Base-by-base conservation (phyloP, 129 eudicot genomes). In the Flaveria sonorensis region DNA sequence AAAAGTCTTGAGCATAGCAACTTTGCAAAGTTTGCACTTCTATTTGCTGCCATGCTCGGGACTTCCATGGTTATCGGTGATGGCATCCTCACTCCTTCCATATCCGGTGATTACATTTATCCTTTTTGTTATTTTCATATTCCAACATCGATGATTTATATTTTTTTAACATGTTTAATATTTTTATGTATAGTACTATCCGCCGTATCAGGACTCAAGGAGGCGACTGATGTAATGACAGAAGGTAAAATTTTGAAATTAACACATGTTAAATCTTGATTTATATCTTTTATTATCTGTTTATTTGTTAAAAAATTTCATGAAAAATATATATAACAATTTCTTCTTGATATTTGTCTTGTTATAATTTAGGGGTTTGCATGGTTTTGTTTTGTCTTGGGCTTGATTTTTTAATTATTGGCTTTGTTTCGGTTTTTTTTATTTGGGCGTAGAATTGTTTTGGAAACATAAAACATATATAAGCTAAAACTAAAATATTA, bases 51-150 rank as follows among this genome's bases (percentile, higher is more conserved):
- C 1, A 89, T 92, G 94, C 88, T 92, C 4, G 92, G 96, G 66
- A 88, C 92, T 72, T 87, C 96, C 28, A 85, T 92, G 89, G 96
- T 92, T 57, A 83, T 92, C 16, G 97, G 97, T 55, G 97, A 92
- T 68, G 97, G 96, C 52, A 72, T 89, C 30, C 96, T 92, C 72
- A 92, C 97, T 77, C 96, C 97, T 36, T 79, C 89, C 52, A 89
- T 92, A 32, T 89, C 97, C 13, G 97, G 97, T 89, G 7, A 36
- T 15, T 26, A 40, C 7, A 4, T 57, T 66, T 30, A 56, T 11
- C 55, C 18, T 5, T 48, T 24, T 36, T 51, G 40, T 7, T 4
- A 6, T 32, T 36, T 36, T 12, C 13, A 20, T 18, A 7, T 1
- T 0, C 8, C 16, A 0, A 11, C 10, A 2, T 2, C 28, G 24